Evolutionary conservation across 495 filamentous ascomycete species (phyloP), one percentile per base, ranked within the genome.

Genomic region (Monascus purpureus): DNA sequence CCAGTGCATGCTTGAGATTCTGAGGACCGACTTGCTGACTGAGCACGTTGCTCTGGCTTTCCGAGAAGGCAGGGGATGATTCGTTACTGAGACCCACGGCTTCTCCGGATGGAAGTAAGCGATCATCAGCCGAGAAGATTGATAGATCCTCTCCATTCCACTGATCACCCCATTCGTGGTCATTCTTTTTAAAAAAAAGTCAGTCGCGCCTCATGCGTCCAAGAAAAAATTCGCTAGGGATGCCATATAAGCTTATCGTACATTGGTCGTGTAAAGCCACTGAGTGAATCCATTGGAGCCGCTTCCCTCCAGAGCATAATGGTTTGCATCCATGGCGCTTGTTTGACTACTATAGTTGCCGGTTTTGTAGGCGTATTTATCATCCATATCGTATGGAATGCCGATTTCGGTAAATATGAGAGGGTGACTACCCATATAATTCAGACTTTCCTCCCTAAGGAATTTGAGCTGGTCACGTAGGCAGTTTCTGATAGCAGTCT

Each of bases 131-230:
- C 0, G 83, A 93, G 46, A 72, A 81, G 20, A 97, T 92, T 6
- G 84, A 93, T 12, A 97, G 61, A 57, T 97, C 90, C 44, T 97
- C 90, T 17, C 90, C 90, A 39, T 97, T 96, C 90, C 90, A 97
- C 27, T 83, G 75, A 46, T 97, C 90, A 20, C 90, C 92, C 64
- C 81, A 81, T 46, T 79, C 64, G 42, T 97, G 90, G 33, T 77
- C 76, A 50, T 95, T 97, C 67, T 81, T 25, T 29, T 6, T n/a
- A 7, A 7, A 28, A 28, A 28, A 28, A 6, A 6, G 13, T 8
- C 12, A 8, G 13, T 28, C 13, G 26, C 5, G 8, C 8, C 12
- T 13, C 7, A 7, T 25, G 22, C 22, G n/a, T 41, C 43, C 20
- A 0, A 13, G 8, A 8, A 8, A 14, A 4, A 19, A 37, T 28